Evolutionary conservation across 2,329 filamentous ascomycete genomes (phyloP).

Genomic region (Monilinia laxa): DNA sequence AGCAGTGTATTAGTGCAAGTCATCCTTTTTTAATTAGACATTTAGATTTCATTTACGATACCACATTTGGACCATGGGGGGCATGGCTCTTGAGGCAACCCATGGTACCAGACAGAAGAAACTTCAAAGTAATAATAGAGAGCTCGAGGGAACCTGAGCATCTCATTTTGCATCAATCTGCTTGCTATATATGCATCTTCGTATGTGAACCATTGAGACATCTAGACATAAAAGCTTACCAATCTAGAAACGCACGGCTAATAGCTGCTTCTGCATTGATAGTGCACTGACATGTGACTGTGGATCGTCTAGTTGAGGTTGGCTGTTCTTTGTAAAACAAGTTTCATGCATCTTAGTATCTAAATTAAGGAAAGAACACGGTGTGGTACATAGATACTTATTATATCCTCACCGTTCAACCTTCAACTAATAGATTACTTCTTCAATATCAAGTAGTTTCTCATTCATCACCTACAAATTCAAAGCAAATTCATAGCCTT

Average conservation of each 20-base stretch:
- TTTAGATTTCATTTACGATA: conserved; percentile 7
- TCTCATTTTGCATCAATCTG: no score
- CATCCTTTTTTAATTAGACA: conserved; percentile 10
- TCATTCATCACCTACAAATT: not conserved
- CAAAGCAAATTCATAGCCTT: not conserved
- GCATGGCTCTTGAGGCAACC: not conserved
- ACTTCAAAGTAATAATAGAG: not conserved
- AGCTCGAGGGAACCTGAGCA: no score
- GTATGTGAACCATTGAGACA: not conserved
- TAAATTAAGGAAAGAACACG: not conserved
- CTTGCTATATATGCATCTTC: not conserved
- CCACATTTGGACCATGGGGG: not conserved
- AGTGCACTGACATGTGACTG: conserved; percentile 18
- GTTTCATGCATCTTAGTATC: conserved; percentile 12
- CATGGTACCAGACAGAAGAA: not conserved
- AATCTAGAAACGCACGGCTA: not conserved
- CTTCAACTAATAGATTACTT: not conserved
- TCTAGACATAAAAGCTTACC: not conserved
- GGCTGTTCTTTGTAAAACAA: conserved; percentile 4
- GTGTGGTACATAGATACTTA: not conserved
- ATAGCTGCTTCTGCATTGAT: not conserved
- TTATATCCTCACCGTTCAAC: conserved; percentile 5
- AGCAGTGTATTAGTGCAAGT: not conserved
- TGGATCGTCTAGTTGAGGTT: conserved; percentile 18
- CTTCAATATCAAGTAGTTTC: not conserved